A percentile compares a stretch with the other conserved stretches of the same genome.
Conservation (phyloP, 2,329 filamentous ascomycete species). For the Elsinoe perseae region DNA sequence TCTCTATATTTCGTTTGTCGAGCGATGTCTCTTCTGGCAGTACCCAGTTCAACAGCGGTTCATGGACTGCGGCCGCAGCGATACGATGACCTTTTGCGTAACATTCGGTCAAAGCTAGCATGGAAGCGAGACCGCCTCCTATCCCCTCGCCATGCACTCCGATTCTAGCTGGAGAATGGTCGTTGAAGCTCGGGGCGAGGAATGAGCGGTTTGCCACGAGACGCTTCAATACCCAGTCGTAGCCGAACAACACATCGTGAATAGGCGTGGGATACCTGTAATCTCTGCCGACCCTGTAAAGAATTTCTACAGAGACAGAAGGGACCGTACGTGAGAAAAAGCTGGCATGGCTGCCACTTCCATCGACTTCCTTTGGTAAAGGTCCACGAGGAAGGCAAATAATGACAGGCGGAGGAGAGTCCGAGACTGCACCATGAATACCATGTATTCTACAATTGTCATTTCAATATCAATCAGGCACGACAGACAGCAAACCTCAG, state of each 20-base stretch:
- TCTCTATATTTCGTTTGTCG: not conserved
- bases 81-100: constrained; percentile 34
- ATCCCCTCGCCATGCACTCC: constrained; percentile 43
- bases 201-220: constrained; percentile 26
- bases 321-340: constrained; percentile 30
- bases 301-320: constrained; percentile 38
- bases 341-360: constrained; percentile 27
- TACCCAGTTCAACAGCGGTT: constrained; percentile 44
- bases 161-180: constrained; percentile 28
- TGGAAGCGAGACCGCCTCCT: constrained; percentile 41
- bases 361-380: constrained; percentile 24
- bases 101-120: constrained; percentile 45
- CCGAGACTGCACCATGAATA: constrained; percentile 23
- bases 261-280: constrained; percentile 39
- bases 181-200: constrained; percentile 23
- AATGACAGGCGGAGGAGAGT: constrained; percentile 27
- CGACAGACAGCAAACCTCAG: constrained; percentile 30
- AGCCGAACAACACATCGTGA: constrained; percentile 41
- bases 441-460: constrained; percentile 26
- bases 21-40: constrained; percentile 28
- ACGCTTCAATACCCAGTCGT: constrained; percentile 41
- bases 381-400: constrained; percentile 41
- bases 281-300: constrained; percentile 34
- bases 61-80: constrained; percentile 40
- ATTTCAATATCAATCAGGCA: not conserved